Base-by-base conservation (phyloP, 176 grass and related monocot genomes). In the Bothriochloa decipiens region DNA sequence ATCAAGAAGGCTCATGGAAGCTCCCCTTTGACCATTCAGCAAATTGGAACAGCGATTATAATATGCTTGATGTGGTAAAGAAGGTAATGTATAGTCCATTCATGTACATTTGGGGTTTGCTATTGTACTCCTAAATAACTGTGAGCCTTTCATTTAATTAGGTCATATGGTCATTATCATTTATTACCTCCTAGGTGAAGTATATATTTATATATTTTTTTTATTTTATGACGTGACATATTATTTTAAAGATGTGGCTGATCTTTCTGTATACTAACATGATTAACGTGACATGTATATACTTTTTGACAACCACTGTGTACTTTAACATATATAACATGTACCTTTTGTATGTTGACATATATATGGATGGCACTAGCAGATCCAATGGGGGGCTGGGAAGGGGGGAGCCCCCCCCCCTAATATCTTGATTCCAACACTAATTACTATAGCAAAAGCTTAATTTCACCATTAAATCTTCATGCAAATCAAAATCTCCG, bases 1-100 rank as follows among this genome's bases (percentile, higher is more conserved):
- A 94, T 88, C 89, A 92, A 71, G 96, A 98, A 92, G 88, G 87
- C 75, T 81, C 91, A 16, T 95, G 93, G 83, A 98, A 96, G 80
- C 84, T 95, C 70, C 93, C 93, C 8, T 86, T 98, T 70, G 89
- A 96, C 72, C 77, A 89, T 78, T 95, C 96, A 7, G 45, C 85
- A 69, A 96, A 77, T 58, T 96, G 96, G 96, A 96, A 87, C 68
- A 84, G 79, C 12, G 82, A 94, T 79, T 98, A 92, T 70, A 86
- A 77, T 36, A 87, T 98, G 93, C 93, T 98, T 72, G 93, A 98
- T 60, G 72, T 98, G 12, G 89, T 94, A 61, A 82, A 87, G 28
- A 98, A 96, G 96, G 96, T 98, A 92, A 46, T 32, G 22, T 18
- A 39, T 61, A 71, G 3, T 71, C 43, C 74, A 29, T 25, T 45